phyloP scores from a whole-genome alignment of 306 rosid genomes.

The Ceratonia siliqua region DNA sequence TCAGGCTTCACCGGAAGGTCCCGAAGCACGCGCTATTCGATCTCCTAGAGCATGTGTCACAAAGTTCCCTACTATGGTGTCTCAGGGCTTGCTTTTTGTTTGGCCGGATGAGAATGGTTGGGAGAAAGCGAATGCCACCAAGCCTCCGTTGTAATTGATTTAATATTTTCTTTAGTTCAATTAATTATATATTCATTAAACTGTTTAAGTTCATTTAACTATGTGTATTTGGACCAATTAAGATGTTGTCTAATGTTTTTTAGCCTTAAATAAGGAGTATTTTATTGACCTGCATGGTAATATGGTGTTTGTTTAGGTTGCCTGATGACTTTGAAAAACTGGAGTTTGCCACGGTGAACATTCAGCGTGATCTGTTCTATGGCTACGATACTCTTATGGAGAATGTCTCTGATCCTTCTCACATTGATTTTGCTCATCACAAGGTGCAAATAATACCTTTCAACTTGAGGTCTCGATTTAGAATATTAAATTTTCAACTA shows the following conservation, averaged over 20 bases:
- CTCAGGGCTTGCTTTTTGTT: constrained; percentile 96
- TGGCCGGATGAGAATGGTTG: constrained; percentile 99
- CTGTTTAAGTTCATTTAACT: constrained; percentile 27
- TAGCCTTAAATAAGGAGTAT: neutral
- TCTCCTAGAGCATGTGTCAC: constrained; percentile 87
- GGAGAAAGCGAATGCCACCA: constrained; percentile 81
- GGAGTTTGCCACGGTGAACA: constrained; percentile 88
- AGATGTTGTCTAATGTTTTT: neutral
- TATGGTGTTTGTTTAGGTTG: constrained; percentile 58
- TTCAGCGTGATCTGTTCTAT: constrained; percentile 98
- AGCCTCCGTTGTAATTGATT: constrained; percentile 73
- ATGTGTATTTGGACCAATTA: neutral
- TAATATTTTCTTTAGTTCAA: constrained; percentile 7
- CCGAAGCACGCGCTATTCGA: constrained; percentile 78
- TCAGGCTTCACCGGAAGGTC: constrained; percentile 86
- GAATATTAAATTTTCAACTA: constrained; percentile 6
- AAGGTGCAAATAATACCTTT: constrained; percentile 54
- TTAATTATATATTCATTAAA: neutral
- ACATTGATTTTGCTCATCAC: constrained; percentile 98
- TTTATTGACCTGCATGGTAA: constrained; percentile 18
- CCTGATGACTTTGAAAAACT: constrained; percentile 82
- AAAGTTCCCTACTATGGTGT: constrained; percentile 76
- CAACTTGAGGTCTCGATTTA: constrained; percentile 11
- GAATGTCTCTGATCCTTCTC: constrained; percentile 98
- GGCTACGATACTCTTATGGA: constrained; percentile 99